A percentile compares a stretch with the other conserved stretches of the same genome.
Evolutionary conservation across 2,329 filamentous ascomycete genomes (phyloP).

Genomic region (Whalleya microplaca): DNA sequence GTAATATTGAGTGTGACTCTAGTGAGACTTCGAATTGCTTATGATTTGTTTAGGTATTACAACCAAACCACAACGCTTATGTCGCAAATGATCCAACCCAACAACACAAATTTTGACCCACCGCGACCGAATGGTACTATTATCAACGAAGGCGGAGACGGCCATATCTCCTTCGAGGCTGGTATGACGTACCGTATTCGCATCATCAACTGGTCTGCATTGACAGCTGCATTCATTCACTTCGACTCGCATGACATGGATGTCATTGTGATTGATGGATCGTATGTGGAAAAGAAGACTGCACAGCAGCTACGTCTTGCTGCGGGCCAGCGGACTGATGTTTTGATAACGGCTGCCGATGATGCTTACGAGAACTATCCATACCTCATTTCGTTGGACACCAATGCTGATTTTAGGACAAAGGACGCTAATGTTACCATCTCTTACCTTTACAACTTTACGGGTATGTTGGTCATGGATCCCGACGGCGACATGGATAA

Average conservation of each 20-base stretch:
- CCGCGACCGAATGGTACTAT: conserved; percentile 47
- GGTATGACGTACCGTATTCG: conserved; percentile 53
- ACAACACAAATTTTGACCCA: conserved; percentile 45
- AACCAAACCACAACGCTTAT: conserved; percentile 42
- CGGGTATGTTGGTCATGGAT: conserved; percentile 48
- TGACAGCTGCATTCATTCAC: conserved; percentile 48
- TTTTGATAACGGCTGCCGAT: conserved; percentile 47
- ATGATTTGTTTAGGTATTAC: conserved; percentile 44
- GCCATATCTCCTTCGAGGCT: conserved; percentile 42
- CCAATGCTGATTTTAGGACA: conserved; percentile 47
- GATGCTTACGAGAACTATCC: conserved; percentile 46
- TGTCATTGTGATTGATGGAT: conserved; percentile 49
- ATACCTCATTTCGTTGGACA: conserved; percentile 47
- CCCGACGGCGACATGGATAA: conserved; percentile 30
- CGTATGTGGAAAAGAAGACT: conserved; percentile 42
- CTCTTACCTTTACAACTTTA: conserved; percentile 42
- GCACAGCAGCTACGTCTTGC: conserved; percentile 46
- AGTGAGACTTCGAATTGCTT: conserved; percentile 47
- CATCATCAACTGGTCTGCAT: conserved; percentile 50
- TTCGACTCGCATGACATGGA: conserved; percentile 50
- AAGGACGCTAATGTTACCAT: conserved; percentile 23
- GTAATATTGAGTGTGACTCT: conserved; percentile 44
- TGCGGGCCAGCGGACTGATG: conserved; percentile 51
- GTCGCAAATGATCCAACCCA: conserved; percentile 44
- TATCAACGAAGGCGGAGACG: conserved; percentile 47